These are phyloP conservation scores for Exophiala mesophila DNA, from an alignment of 2,329 filamentous ascomycete genomes.

Conservation along the genomic window DNA sequence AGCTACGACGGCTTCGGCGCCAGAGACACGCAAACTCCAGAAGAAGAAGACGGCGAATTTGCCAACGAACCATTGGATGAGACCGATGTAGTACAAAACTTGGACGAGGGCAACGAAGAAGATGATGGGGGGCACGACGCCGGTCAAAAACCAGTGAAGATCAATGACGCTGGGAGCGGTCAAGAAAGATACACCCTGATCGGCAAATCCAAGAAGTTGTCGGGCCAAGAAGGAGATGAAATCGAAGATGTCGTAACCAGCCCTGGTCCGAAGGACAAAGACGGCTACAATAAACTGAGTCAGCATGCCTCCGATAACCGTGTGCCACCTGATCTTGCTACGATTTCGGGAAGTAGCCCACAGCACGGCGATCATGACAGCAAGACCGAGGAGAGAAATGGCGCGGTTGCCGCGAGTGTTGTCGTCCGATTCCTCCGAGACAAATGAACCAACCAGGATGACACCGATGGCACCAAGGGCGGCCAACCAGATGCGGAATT, in stretches of 20 bases:
- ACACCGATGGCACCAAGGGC: constrained; percentile 62
- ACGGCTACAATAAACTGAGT: constrained; percentile 82
- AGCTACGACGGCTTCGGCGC: constrained; percentile 88
- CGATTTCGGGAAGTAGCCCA: constrained; percentile 68
- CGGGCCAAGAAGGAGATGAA: constrained; percentile 75
- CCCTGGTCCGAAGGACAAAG: constrained; percentile 76
- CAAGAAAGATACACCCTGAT: constrained; percentile 68
- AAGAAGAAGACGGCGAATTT: constrained; percentile 91
- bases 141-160: constrained; percentile 65
- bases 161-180: constrained; percentile 44
- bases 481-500: constrained; percentile 58
- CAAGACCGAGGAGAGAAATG: constrained; percentile 72
- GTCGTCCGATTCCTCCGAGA: constrained; percentile 62
- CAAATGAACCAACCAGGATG: constrained; percentile 74
- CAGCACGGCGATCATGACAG: constrained; percentile 63
- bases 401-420: constrained; percentile 78
- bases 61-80: constrained; percentile 82
- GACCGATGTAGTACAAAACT: constrained; percentile 72
- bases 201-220: constrained; percentile 69
- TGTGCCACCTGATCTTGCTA: constrained; percentile 60
- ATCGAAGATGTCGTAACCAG: constrained; percentile 84
- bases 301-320: constrained; percentile 83
- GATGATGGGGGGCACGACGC: constrained; percentile 84
- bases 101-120: constrained; percentile 95
- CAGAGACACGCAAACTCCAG: constrained; percentile 80